Evolutionary conservation across 1,284 basidiomycete species (phyloP).

Genomic region (Cystobasidium pallidum): DNA sequence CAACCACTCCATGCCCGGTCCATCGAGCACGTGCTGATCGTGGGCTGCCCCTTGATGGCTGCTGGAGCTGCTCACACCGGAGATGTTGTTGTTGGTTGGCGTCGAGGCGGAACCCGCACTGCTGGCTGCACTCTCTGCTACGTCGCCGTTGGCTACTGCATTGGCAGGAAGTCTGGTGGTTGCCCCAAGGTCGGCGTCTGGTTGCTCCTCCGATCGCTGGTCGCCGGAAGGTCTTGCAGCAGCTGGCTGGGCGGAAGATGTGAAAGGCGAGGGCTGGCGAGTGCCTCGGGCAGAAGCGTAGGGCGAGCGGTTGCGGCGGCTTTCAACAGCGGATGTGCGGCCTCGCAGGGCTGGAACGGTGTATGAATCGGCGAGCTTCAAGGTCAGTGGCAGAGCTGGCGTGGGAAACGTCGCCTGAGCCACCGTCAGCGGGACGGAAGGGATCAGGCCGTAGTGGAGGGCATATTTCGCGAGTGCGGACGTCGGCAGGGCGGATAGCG

Average conservation of each 20-base stretch:
- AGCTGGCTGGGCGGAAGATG: neutral
- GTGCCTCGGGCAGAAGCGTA: neutral
- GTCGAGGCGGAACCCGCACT: neutral
- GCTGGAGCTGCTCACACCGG: neutral
- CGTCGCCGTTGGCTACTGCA: neutral
- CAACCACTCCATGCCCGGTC: constrained; percentile 24
- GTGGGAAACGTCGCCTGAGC: constrained; percentile 42
- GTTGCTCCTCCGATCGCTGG: constrained; percentile 20
- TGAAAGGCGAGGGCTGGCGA: constrained; percentile 15
- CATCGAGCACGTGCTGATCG: constrained; percentile 7
- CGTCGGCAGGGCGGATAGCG: constrained; percentile 27
- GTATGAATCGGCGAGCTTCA: constrained; percentile 27
- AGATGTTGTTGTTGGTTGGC: neutral
- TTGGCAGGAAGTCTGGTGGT: neutral
- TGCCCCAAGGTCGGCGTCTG: constrained; percentile 1
- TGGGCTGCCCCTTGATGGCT: neutral
- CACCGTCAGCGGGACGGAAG: constrained; percentile 36
- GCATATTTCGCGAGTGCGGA: constrained; percentile 38
- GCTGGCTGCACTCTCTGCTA: neutral
- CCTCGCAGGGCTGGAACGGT: constrained; percentile 7
- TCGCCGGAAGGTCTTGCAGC: constrained; percentile 1
- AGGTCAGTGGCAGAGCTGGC: constrained; percentile 26
- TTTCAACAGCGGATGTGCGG: constrained; percentile 5
- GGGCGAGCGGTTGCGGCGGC: constrained; percentile 9
- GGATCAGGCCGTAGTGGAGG: constrained; percentile 38